Base-by-base conservation (phyloP, 2,329 filamentous ascomycete species). In the Bipolaris oryzae region DNA sequence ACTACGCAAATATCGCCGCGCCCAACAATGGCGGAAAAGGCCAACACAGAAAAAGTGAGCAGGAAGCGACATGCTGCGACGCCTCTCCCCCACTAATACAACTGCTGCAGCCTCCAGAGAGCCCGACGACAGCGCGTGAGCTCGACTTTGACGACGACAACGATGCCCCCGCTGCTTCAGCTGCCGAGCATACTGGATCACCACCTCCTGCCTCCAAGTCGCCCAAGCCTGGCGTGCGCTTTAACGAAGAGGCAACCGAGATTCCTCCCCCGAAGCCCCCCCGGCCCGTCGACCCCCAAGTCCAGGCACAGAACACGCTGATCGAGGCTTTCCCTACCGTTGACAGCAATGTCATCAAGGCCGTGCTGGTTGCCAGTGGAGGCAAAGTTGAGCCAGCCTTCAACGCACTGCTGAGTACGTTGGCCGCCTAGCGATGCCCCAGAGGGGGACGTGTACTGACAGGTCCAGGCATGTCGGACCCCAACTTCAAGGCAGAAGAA, bases 321-420 rank as follows among this genome's bases (percentile, higher is more conserved):
- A 94, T 91, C 75, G 95, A 99, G 76, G 95, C 95, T 0, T 99
- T 99, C 70, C 95, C 95, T 0, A 84, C 81, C 53, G 90, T 97
- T 58, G 95, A 99, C 51, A 74, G 79, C 7, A 76, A 86, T 42
- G 89, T 99, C 44, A 85, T 99, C 76, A 96, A 89, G 77, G 95
- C 95, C 28, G 90, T 99, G 0, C 79, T 99, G 62, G 84, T 85
- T 21, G 95, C 95, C 13, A 98, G 95, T 75, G 84, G 88, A 56
- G 94, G 93, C 57, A 87, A 89, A 70, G 88, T 98, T 45, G 95
- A 99, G 76, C 90, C 92, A 31, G 94, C 95, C 13, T 99, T 99
- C 79, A 95, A 97, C 78, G 95, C 95, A 34, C 84, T 99, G 41
- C 83, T 99, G 42, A 90, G 91, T 91, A 82, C 60, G 83, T 70